Conservation (phyloP, 495 filamentous ascomycete genomes). For the Pseudoneurospora amorphoporcata region DNA sequence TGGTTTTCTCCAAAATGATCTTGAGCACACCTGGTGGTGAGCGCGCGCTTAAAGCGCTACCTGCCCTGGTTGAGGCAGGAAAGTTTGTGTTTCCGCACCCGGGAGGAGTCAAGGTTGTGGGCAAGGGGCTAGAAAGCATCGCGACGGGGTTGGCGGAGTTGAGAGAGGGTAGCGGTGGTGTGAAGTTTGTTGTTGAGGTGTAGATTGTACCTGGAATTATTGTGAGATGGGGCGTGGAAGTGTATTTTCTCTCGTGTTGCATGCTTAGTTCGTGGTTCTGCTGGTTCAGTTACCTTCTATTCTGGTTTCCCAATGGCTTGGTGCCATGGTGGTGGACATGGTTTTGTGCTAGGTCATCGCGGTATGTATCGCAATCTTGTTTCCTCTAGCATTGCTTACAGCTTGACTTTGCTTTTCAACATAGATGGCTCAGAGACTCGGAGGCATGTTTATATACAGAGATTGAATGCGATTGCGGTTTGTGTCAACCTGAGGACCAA, state of each 20-base stretch:
- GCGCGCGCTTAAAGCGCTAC: neutral
- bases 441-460: neutral
- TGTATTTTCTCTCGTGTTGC: neutral
- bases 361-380: neutral
- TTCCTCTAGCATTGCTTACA: neutral
- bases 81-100: neutral
- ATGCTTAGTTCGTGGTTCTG: neutral
- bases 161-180: neutral
- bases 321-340: neutral
- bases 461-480: neutral
- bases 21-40: neutral
- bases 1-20: constrained; percentile 17
- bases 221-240: neutral
- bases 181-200: neutral
- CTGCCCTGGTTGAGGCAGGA: neutral
- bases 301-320: neutral
- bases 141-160: neutral
- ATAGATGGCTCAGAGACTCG: neutral
- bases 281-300: neutral
- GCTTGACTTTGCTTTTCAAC: neutral
- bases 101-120: neutral
- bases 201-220: neutral
- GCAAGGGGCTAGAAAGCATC: neutral
- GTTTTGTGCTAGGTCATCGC: neutral
- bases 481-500: neutral